These are phyloP conservation scores for Rhodotorula sp. DNA, from an alignment of 1,284 basidiomycete genomes.

Conservation along the genomic window DNA sequence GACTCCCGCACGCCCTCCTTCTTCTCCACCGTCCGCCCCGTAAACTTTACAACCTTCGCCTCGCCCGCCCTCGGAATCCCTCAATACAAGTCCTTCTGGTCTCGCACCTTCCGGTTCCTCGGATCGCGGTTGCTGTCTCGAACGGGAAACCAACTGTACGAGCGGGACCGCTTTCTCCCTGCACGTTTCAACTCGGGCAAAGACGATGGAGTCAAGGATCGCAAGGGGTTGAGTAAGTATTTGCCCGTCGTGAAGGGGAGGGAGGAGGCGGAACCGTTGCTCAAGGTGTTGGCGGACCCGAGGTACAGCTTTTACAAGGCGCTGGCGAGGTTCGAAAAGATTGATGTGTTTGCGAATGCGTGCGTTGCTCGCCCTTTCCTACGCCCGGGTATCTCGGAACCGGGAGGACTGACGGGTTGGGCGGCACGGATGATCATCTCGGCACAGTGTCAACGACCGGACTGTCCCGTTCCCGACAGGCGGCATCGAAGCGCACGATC, in stretches of 20 bases:
- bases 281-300: constrained; percentile 83
- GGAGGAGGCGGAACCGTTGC: constrained; percentile 62
- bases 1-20: constrained; percentile 60
- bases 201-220: neutral
- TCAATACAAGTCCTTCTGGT: no score
- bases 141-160: constrained; percentile 38
- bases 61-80: no score
- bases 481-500: constrained; percentile 67
- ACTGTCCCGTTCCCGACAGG: constrained; percentile 81
- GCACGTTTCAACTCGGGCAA: constrained; percentile 49
- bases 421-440: no score
- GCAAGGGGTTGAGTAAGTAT: neutral
- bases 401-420: neutral
- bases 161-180: constrained; percentile 63
- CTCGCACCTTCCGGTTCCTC: no score
- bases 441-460: constrained; percentile 47
- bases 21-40: constrained; percentile 65
- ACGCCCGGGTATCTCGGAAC: no score
- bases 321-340: constrained; percentile 64
- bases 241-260: constrained; percentile 29
- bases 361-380: neutral
- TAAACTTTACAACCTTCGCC: constrained; percentile 52
- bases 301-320: constrained; percentile 74
- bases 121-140: no score
- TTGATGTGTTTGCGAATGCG: constrained; percentile 81